Evolutionary conservation across 257 asterid genomes (phyloP).

Genomic region (Salvia hispanica): DNA sequence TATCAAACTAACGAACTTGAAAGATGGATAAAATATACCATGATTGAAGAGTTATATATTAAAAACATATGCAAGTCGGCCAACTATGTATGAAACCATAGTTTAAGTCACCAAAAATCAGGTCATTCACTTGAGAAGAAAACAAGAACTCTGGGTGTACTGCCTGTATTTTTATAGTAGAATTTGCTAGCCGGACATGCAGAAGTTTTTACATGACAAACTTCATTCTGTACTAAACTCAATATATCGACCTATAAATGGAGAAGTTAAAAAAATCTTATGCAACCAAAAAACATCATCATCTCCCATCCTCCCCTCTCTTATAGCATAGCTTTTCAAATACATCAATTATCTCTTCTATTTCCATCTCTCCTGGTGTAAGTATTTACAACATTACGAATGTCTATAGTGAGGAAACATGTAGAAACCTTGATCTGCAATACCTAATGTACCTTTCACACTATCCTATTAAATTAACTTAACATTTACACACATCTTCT

Average conservation of each 20-base stretch:
- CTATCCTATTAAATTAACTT: too few species aligned
- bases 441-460: too few species aligned
- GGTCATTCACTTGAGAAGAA: conserved; percentile 84
- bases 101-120: conserved; percentile 67
- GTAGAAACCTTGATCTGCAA: too few species aligned
- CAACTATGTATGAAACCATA: conserved; percentile 1
- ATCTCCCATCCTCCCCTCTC: too few species aligned
- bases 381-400: too few species aligned
- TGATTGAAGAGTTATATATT: conserved; percentile 16
- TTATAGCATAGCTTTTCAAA: too few species aligned
- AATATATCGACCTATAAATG: background rate
- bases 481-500: too few species aligned
- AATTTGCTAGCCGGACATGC: conserved; percentile 90
- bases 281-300: too few species aligned
- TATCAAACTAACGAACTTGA: background rate
- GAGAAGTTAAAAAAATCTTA: too few species aligned
- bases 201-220: conserved; percentile 65
- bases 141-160: conserved; percentile 74
- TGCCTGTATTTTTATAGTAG: conserved; percentile 84
- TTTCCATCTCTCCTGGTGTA: too few species aligned
- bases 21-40: conserved; percentile 17
- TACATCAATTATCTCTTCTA: too few species aligned
- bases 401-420: too few species aligned
- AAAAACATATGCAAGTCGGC: conserved; percentile 24
- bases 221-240: background rate